A percentile compares a stretch with the other conserved stretches of the same genome.
These are phyloP conservation scores for Tulasnella sp. DNA, from an alignment of 768 basidiomycete genomes.

Conservation along the genomic window DNA sequence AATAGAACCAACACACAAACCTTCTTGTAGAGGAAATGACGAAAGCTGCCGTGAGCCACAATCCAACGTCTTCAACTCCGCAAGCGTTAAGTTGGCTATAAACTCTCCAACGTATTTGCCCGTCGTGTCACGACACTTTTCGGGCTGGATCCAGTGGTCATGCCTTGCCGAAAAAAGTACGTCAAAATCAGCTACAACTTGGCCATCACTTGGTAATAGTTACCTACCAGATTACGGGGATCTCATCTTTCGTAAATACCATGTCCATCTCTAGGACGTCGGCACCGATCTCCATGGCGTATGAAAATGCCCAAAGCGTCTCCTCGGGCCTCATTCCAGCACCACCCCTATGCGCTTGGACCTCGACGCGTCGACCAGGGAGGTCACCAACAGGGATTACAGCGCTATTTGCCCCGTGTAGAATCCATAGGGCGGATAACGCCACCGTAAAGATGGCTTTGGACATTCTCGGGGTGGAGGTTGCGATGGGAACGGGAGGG, in stretches of 20 bases:
- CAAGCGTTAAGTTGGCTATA: constrained; percentile 62
- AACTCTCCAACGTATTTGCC: constrained; percentile 53
- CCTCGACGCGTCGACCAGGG: background rate
- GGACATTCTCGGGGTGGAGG: too few species aligned
- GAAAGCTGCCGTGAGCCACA: constrained; percentile 57
- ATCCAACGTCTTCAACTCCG: constrained; percentile 68
- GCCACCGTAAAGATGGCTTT: too few species aligned
- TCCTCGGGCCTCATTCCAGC: background rate
- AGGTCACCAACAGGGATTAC: background rate
- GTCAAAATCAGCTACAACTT: background rate
- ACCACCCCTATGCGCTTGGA: background rate
- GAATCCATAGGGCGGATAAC: too few species aligned
- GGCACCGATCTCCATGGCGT: background rate
- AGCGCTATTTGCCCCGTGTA: too few species aligned
- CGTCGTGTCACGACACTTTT: background rate
- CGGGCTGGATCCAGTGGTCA: background rate
- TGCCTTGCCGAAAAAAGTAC: background rate
- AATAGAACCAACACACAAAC: constrained; percentile 31
- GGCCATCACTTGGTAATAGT: background rate
- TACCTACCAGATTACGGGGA: background rate
- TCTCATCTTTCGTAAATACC: constrained; percentile 2
- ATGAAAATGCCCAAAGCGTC: constrained; percentile 3
- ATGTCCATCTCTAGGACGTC: constrained; percentile 8
- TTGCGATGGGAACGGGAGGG: too few species aligned
- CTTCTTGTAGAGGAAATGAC: constrained; percentile 30